phyloP scores from a whole-genome alignment of 139 green algal species.

The Chlorella vulgaris region DNA sequence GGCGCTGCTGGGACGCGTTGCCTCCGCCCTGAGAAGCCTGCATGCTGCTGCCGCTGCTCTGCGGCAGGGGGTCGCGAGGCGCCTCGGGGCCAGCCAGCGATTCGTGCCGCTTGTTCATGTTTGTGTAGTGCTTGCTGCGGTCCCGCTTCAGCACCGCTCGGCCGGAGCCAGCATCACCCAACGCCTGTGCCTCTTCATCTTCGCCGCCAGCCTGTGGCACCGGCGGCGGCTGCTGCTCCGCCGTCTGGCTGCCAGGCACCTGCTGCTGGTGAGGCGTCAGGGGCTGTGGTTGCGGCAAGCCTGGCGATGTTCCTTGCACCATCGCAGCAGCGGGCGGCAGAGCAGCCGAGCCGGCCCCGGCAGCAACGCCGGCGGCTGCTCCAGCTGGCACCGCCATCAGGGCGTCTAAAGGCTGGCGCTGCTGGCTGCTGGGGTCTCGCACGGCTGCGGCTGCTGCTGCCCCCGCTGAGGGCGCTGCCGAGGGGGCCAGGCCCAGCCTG shows the following conservation, averaged over 20 bases:
- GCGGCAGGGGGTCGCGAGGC: not conserved
- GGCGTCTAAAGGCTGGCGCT: not conserved
- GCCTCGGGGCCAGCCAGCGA: too few species aligned
- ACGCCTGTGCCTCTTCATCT: not conserved
- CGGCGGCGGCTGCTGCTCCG: not conserved
- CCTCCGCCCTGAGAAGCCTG: not conserved
- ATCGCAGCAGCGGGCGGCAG: not conserved
- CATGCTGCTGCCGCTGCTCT: constrained; percentile 15
- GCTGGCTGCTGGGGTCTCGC: not conserved
- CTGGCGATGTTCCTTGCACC: too few species aligned
- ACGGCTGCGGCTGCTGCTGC: constrained; percentile 1
- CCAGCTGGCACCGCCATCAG: not conserved
- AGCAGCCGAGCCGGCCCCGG: not conserved
- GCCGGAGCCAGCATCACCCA: not conserved
- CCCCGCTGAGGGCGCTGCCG: not conserved
- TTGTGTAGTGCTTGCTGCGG: constrained; percentile 2
- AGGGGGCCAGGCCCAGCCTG: not conserved
- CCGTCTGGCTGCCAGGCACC: not conserved
- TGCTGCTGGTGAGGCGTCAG: not conserved
- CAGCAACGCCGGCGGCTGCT: not conserved
- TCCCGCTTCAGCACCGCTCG: constrained; percentile 16
- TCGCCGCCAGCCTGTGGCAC: not conserved
- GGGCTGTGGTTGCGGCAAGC: too few species aligned
- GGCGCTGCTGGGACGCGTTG: not conserved
- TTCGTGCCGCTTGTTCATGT: constrained; percentile 4